These are phyloP conservation scores for Solanum okadae DNA, from an alignment of 257 asterid genomes.

Conservation along the genomic window DNA sequence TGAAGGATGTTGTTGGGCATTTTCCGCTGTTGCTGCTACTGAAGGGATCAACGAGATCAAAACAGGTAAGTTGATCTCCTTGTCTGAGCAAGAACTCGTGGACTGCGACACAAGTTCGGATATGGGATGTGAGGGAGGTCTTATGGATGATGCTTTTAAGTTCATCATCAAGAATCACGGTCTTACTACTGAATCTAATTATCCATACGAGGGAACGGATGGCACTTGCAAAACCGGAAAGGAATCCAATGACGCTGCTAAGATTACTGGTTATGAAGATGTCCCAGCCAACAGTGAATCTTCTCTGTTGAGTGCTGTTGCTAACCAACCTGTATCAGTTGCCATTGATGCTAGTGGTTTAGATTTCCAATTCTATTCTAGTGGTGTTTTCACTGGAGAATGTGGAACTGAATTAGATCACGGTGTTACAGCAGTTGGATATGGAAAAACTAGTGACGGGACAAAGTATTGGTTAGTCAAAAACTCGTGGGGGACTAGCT, in stretches of 20 bases:
- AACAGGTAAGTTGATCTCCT: neutral
- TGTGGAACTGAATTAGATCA: neutral
- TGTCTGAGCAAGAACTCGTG: constrained; percentile 13
- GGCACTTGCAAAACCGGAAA: neutral
- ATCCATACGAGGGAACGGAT: neutral
- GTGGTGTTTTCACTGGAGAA: neutral
- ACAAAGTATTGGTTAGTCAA: neutral
- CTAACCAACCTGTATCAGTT: neutral
- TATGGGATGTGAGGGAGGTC: constrained; percentile 6
- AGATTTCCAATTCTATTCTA: neutral
- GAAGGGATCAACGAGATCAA: constrained; percentile 10
- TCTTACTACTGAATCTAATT: neutral
- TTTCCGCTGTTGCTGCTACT: constrained; percentile 10
- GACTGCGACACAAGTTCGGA: neutral
- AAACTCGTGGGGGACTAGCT: neutral
- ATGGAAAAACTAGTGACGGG: neutral
- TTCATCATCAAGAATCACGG: constrained; percentile 5
- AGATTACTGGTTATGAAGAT: neutral
- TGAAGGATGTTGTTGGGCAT: constrained; percentile 17
- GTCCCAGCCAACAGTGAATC: neutral
- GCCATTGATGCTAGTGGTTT: constrained; percentile 3
- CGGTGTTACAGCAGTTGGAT: neutral
- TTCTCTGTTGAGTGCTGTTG: neutral
- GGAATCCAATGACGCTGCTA: neutral
- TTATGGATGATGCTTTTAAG: constrained; percentile 2